phyloP scores from a whole-genome alignment of 2,329 filamentous ascomycete genomes.

The Metarhizium album region DNA sequence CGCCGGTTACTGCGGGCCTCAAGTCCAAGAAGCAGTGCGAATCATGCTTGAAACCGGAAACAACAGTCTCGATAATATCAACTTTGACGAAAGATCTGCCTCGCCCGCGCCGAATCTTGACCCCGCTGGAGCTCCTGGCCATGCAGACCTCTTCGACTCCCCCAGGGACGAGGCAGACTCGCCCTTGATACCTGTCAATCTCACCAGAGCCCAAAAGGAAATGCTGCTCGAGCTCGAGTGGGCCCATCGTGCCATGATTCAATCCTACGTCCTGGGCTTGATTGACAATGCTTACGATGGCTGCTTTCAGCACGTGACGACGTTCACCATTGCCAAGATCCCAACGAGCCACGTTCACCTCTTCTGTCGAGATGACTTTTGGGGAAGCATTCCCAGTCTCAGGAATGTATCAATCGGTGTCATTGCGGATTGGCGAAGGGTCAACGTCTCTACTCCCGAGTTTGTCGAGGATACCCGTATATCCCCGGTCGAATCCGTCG shows the following conservation, averaged over 20 bases:
- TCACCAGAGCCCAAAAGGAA: conserved; percentile 55
- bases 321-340: conserved; percentile 52
- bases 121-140: neutral
- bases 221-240: conserved; percentile 59
- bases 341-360: conserved; percentile 49
- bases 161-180: conserved; percentile 9
- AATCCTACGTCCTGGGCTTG: conserved; percentile 54
- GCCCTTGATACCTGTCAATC: conserved; percentile 38
- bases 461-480: conserved; percentile 37
- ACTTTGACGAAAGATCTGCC: conserved; percentile 22
- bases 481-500: conserved; percentile 39
- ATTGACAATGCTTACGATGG: conserved; percentile 41
- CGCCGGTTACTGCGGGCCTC: conserved; percentile 21
- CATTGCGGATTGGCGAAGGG: conserved; percentile 54
- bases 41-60: conserved; percentile 26
- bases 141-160: conserved; percentile 5
- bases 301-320: conserved; percentile 43
- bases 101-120: neutral
- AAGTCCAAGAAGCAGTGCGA: conserved; percentile 23
- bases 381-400: conserved; percentile 45
- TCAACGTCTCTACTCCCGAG: conserved; percentile 41
- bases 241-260: conserved; percentile 57
- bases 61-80: conserved; percentile 17
- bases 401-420: conserved; percentile 46
- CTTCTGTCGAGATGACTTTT: conserved; percentile 48